phyloP scores from a whole-genome alignment of 2,329 filamentous ascomycete species.

The Aspergillus caelatus region DNA sequence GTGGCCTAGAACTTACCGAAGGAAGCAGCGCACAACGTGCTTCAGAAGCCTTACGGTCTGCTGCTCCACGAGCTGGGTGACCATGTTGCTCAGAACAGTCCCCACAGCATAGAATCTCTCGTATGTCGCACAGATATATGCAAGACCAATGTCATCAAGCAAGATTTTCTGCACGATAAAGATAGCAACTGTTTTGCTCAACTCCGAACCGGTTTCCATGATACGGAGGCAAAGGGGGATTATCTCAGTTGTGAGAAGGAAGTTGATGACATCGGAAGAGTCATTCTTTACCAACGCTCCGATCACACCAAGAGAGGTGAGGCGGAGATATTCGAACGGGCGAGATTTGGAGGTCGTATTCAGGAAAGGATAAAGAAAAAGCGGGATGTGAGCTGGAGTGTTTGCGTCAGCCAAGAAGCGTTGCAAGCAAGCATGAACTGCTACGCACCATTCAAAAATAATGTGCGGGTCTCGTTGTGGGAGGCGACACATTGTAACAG shows the following conservation, averaged over 20 bases:
- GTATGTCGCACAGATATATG: conserved; percentile 98
- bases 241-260: conserved; percentile 96
- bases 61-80: conserved; percentile 93
- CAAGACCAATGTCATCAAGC: conserved; percentile 91
- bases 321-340: conserved; percentile 93
- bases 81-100: conserved; percentile 98
- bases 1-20: conserved; percentile 65
- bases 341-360: conserved; percentile 98
- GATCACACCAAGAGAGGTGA: conserved; percentile 95
- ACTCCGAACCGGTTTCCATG: conserved; percentile 97
- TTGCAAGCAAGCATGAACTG: conserved; percentile 8
- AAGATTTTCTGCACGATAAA: conserved; percentile 99
- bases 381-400: conserved; percentile 81
- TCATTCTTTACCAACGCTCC: conserved; percentile 98
- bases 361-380: conserved; percentile 96
- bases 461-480: conserved; percentile 90
- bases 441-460: conserved; percentile 85
- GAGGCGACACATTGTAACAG: conserved; percentile 96
- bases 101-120: conserved; percentile 98
- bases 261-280: conserved; percentile 98
- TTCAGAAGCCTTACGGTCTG: conserved; percentile 95
- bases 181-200: conserved; percentile 98
- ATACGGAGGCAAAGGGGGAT: conserved; percentile 96
- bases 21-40: conserved; percentile 95
- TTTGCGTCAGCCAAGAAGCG: background rate